phyloP scores from a whole-genome alignment of 148 eudicot genomes.

The Bassia scoparia region DNA sequence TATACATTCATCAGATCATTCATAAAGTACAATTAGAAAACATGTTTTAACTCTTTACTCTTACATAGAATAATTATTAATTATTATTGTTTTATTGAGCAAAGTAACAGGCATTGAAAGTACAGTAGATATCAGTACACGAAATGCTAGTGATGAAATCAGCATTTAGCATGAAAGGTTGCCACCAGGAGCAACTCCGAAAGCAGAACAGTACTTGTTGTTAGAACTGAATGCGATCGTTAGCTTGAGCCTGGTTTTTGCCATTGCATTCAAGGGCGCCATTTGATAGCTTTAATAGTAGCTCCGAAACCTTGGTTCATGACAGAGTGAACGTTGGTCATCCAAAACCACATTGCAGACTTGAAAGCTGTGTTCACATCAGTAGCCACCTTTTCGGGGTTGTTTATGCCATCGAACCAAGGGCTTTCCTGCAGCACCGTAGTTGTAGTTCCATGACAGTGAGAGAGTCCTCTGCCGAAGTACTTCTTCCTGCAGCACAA shows the following conservation, averaged over 20 bases:
- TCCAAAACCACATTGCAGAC: conserved; percentile 63
- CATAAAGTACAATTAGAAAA: too few relatives aligned
- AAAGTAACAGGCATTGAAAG: too few relatives aligned
- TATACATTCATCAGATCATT: too few relatives aligned
- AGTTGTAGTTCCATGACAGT: conserved; percentile 59
- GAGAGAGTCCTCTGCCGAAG: conserved; percentile 65
- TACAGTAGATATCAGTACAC: too few relatives aligned
- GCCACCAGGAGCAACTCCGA: conserved; percentile 52
- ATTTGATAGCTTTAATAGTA: conserved; percentile 53
- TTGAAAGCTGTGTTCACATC: conserved; percentile 47
- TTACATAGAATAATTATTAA: too few relatives aligned
- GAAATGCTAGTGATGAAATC: too few relatives aligned
- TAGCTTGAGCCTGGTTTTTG: conserved; percentile 21
- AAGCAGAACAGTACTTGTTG: conserved; percentile 35
- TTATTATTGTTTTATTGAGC: too few relatives aligned
- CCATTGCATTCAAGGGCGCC: conserved; percentile 47
- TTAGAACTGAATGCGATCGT: conserved; percentile 43
- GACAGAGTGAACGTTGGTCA: conserved; percentile 32
- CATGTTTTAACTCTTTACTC: too few relatives aligned
- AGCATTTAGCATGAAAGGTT: conserved; percentile 40
- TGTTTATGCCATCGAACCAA: conserved; percentile 38
- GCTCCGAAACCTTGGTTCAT: conserved; percentile 57
- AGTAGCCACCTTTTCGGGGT: conserved; percentile 46
- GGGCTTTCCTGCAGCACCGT: conserved; percentile 41
- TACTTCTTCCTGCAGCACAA: conserved; percentile 29